phyloP scores from a whole-genome alignment of 2,329 filamentous ascomycete genomes.

The Zymoseptoria crescenta region DNA sequence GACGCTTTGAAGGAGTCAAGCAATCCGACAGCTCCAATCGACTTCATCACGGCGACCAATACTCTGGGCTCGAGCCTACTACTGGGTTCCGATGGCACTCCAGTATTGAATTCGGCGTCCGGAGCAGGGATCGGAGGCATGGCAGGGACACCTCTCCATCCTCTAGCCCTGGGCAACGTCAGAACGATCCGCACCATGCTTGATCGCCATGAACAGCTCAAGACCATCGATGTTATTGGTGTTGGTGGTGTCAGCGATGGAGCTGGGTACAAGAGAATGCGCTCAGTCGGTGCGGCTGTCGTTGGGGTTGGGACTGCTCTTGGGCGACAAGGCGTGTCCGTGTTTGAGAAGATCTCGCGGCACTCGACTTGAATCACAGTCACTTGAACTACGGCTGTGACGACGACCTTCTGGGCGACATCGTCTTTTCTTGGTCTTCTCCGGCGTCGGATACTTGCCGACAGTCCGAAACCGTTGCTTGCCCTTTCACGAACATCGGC shows the following conservation, averaged over 20 bases:
- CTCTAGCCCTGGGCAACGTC: constrained; percentile 68
- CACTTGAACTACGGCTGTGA: background rate
- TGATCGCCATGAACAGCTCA: constrained; percentile 42
- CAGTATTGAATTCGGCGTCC: constrained; percentile 45
- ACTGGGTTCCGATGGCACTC: constrained; percentile 30
- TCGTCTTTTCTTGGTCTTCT: background rate
- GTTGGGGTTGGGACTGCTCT: constrained; percentile 65
- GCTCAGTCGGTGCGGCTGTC: constrained; percentile 54
- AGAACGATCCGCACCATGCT: constrained; percentile 56
- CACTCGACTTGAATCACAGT: background rate
- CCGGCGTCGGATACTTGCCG: background rate
- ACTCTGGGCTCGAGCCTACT: constrained; percentile 64
- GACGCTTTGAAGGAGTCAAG: constrained; percentile 39
- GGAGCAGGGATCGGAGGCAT: constrained; percentile 59
- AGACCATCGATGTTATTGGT: constrained; percentile 57
- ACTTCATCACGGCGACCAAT: constrained; percentile 68
- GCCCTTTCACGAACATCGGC: too few relatives aligned
- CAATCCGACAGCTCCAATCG: constrained; percentile 40
- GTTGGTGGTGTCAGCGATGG: constrained; percentile 63
- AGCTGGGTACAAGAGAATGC: constrained; percentile 58
- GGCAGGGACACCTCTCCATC: constrained; percentile 64
- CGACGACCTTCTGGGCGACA: background rate
- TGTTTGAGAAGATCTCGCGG: constrained; percentile 53
- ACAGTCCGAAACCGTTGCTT: background rate
- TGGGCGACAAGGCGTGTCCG: constrained; percentile 51